Conservation (phyloP, 1,284 basidiomycete genomes). For the Ceratorhiza oryzae-sativae region DNA sequence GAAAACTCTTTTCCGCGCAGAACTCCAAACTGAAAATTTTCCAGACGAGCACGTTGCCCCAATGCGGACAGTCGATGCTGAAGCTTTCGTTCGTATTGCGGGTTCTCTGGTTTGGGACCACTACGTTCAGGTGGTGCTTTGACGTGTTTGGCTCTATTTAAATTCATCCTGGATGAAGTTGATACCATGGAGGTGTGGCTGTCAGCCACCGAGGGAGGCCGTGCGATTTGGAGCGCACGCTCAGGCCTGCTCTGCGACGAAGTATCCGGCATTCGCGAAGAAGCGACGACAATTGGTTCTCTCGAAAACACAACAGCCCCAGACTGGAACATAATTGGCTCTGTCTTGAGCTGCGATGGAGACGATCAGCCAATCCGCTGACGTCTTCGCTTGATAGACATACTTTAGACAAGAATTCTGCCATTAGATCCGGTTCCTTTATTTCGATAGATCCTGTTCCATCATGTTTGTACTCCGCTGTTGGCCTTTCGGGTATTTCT, state of each 20-base stretch:
- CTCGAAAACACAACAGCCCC: not conserved
- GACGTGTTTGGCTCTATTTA: not conserved
- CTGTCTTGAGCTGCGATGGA: conserved; percentile 27
- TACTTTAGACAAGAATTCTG: conserved; percentile 8
- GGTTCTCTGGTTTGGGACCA: conserved; percentile 1
- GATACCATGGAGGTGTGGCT: not conserved
- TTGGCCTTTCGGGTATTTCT: conserved; percentile 5
- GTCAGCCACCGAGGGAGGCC: not conserved
- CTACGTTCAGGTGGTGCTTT: not conserved
- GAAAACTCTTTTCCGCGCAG: conserved; percentile 18
- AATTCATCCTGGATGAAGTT: conserved; percentile 3
- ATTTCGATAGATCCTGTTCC: not conserved
- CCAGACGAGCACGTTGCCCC: conserved; percentile 2
- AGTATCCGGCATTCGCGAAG: not conserved
- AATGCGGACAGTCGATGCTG: conserved; percentile 27
- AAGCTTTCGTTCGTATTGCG: conserved; percentile 16
- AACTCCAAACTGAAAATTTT: conserved; percentile 23
- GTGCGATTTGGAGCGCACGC: not conserved
- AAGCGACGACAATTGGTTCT: not conserved
- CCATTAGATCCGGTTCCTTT: not conserved
- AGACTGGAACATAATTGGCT: conserved; percentile 27
- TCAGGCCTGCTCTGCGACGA: not conserved
- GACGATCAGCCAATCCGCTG: not conserved
- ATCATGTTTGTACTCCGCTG: conserved; percentile 21
- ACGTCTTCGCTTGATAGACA: not conserved